Evolutionary conservation across 257 asterid species (phyloP).

Genomic region (Capsicum baccatum): DNA sequence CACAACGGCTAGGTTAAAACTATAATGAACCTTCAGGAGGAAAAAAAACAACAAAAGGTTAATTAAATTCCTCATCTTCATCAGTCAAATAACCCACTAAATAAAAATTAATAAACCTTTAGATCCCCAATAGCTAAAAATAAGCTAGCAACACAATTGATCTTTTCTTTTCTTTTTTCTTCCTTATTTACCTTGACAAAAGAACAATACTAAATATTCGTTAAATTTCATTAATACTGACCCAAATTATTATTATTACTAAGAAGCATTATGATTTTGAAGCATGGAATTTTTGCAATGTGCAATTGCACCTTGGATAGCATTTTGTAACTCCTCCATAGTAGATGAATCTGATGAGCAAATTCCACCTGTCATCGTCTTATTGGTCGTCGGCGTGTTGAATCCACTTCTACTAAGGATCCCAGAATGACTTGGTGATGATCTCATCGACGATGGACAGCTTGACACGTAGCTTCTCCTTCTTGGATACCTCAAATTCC

Average conservation of each 20-base stretch:
- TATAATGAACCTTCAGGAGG: not conserved
- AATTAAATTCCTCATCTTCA: slow-evolving; percentile 19
- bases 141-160: not conserved
- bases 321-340: slow-evolving; percentile 88
- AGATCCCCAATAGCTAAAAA: slow-evolving; percentile 35
- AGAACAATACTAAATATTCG: not conserved
- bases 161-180: not conserved
- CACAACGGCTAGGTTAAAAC: slow-evolving; percentile 28
- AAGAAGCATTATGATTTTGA: slow-evolving; percentile 30
- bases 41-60: slow-evolving; percentile 27
- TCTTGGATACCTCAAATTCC: slow-evolving; percentile 67
- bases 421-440: slow-evolving; percentile 79
- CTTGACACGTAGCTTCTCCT: slow-evolving; percentile 61
- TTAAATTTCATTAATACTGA: slow-evolving; percentile 48
- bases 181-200: slow-evolving; percentile 18
- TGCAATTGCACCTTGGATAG: slow-evolving; percentile 89
- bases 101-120: not conserved
- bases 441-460: slow-evolving; percentile 87
- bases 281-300: slow-evolving; percentile 87
- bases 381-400: slow-evolving; percentile 41
- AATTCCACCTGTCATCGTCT: slow-evolving; percentile 28
- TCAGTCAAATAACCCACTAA: slow-evolving; percentile 37
- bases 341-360: slow-evolving; percentile 56
- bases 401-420: slow-evolving; percentile 43
- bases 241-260: slow-evolving; percentile 30